Percentiles rank a stretch among this genome's conserved stretches.
Evolutionary conservation across 345 rosid species (phyloP).

Genomic region (Hevea brasiliensis): DNA sequence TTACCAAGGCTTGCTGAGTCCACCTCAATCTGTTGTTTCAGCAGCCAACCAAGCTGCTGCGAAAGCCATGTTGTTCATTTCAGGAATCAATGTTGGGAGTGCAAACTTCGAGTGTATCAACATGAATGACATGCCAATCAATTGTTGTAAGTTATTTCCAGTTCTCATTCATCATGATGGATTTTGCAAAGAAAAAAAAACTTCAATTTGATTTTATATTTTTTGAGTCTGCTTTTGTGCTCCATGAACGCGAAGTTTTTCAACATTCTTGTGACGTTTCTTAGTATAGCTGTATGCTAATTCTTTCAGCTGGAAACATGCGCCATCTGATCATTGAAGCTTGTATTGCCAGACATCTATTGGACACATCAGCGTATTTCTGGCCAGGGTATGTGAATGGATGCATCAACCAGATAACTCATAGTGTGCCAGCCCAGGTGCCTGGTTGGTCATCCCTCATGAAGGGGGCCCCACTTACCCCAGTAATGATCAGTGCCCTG

Average conservation of each 20-base stretch:
- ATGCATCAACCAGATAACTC: conserved; percentile 61
- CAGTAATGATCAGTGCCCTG: conserved; percentile 55
- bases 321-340: conserved; percentile 95
- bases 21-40: conserved; percentile 65
- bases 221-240: neutral
- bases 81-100: conserved; percentile 62
- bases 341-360: conserved; percentile 83
- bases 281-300: conserved; percentile 22
- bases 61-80: conserved; percentile 66
- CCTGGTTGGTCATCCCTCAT: conserved; percentile 84
- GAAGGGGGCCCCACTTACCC: conserved; percentile 79
- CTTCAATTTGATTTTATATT: neutral
- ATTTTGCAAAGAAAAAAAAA: neutral
- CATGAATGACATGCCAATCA: conserved; percentile 69
- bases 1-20: conserved; percentile 68
- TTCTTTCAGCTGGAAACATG: conserved; percentile 83
- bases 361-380: conserved; percentile 86
- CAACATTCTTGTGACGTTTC: neutral
- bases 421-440: conserved; percentile 44
- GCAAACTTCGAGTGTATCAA: conserved; percentile 65
- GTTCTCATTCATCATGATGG: conserved; percentile 13
- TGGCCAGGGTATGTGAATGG: conserved; percentile 85
- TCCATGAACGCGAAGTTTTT: neutral
- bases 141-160: conserved; percentile 63
- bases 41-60: conserved; percentile 94